A percentile compares a stretch with the other conserved stretches of the same genome.
Evolutionary conservation across 768 basidiomycete species (phyloP).

Genomic region (Tricholoma furcatifolium): DNA sequence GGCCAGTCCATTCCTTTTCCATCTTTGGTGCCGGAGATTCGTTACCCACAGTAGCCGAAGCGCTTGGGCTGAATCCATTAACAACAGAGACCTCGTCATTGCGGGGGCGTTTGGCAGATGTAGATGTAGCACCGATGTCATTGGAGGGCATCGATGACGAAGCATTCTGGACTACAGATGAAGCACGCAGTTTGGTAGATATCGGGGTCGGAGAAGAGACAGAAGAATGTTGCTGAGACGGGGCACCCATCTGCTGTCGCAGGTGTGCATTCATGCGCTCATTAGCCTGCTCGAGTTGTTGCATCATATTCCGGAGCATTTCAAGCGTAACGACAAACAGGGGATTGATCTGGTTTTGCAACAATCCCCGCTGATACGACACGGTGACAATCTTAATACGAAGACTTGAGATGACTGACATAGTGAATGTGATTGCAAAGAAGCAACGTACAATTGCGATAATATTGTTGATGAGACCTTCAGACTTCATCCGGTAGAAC

Average conservation of each 20-base stretch:
- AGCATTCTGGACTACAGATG: conserved; percentile 15
- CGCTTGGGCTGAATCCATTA: conserved; percentile 28
- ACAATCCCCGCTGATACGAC: conserved; percentile 39
- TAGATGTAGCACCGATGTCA: conserved; percentile 17
- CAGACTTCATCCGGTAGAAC: conserved; percentile 44
- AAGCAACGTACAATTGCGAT: conserved; percentile 50
- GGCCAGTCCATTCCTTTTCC: conserved; percentile 76
- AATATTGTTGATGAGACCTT: conserved; percentile 47
- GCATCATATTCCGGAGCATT: conserved; percentile 41
- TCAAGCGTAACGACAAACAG: conserved; percentile 38
- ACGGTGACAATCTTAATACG: conserved; percentile 41
- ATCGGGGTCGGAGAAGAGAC: conserved; percentile 67
- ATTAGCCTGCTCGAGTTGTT: conserved; percentile 17
- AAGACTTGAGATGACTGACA: conserved; percentile 8
- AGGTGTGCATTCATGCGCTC: conserved; percentile 9
- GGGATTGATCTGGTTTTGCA: conserved; percentile 36
- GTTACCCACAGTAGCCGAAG: conserved; percentile 26
- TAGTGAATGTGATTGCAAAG: neutral
- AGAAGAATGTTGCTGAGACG: conserved; percentile 23
- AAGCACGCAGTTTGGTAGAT: conserved; percentile 56
- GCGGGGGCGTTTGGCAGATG: conserved; percentile 44
- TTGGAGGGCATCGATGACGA: conserved; percentile 29
- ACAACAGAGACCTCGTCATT: conserved; percentile 49
- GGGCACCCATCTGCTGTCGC: conserved; percentile 18
- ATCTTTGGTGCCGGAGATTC: conserved; percentile 72